Base-by-base conservation (phyloP, 768 basidiomycete species). In the Suillus paluster region DNA sequence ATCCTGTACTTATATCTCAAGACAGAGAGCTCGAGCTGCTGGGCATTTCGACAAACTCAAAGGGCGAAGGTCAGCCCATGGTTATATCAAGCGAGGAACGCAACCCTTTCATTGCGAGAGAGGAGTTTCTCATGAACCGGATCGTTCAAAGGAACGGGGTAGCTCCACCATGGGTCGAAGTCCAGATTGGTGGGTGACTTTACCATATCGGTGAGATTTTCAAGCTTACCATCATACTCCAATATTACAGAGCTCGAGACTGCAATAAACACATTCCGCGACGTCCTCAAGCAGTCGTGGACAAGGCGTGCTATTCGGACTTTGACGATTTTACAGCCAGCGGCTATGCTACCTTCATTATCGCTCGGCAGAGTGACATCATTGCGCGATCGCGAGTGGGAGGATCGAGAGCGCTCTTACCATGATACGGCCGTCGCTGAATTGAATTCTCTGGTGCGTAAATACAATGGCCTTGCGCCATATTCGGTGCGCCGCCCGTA, bases 61-160 rank as follows among this genome's bases (percentile, higher is more conserved):
- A 68, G 93, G 92, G 1, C 81, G 87, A 46, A n/a, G 86, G 86
- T 1, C 78, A 82, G 69, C 86, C 85, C 2, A 73, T 88, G 5
- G 65, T 69, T 1, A 68, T 72, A 42, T 71, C 77, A 54, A 72
- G 67, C 2, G 83, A 84, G 27, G 84, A 85, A 63, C 70, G 74
- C n/a, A 87, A 88, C 67, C 86, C 84, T 12, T 87, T 85, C 73
- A 88, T 95, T 62, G 83, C 83, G 8, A 81, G 89, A 9, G 90
- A 91, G 66, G 92, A 94, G 70, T 91, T 89, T 67, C 77, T 95
- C 53, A 87, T 95, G 88, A 95, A 94, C 66, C 85, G 93, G 14
- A 92, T 94, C 61, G 83, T 95, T 8, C 88, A 92, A 69, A 80
- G 86, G 55, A 89, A 93, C 65, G 92, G 90, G n/a, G 90, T 89